Evolutionary conservation across 176 grass and related monocot species (phyloP).

Genomic region (Thalia dealbata): DNA sequence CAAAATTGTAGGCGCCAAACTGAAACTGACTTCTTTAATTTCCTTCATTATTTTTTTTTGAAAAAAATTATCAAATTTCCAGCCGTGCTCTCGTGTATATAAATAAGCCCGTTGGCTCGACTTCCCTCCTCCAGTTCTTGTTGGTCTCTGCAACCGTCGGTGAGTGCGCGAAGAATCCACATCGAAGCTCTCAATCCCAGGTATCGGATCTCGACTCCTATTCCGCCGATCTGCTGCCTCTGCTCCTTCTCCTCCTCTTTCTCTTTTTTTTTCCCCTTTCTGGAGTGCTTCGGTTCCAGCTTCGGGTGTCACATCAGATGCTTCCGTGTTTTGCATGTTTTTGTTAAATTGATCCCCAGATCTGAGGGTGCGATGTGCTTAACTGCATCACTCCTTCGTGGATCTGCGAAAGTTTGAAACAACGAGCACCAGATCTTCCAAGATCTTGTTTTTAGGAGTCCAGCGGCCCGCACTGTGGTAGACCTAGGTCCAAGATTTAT

Average conservation of each 20-base stretch:
- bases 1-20: too few species aligned
- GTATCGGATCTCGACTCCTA: background rate
- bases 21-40: too few species aligned
- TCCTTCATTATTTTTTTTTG: too few species aligned
- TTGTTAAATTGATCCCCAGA: background rate
- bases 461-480: background rate
- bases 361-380: background rate
- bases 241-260: background rate
- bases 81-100: background rate
- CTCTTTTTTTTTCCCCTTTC: background rate
- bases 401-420: background rate
- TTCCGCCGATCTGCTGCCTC: background rate
- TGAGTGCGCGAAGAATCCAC: background rate
- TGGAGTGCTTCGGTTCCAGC: background rate
- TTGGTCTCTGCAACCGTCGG: background rate
- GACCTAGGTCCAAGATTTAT: background rate
- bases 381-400: background rate
- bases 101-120: background rate
- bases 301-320: background rate
- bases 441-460: background rate
- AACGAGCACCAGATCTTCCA: background rate
- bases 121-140: background rate
- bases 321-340: background rate
- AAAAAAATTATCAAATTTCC: background rate
- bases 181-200: background rate